A percentile compares a stretch with the other conserved stretches of the same genome.
Conservation (phyloP, 2,329 filamentous ascomycete species). For the Colletotrichum aenigma region DNA sequence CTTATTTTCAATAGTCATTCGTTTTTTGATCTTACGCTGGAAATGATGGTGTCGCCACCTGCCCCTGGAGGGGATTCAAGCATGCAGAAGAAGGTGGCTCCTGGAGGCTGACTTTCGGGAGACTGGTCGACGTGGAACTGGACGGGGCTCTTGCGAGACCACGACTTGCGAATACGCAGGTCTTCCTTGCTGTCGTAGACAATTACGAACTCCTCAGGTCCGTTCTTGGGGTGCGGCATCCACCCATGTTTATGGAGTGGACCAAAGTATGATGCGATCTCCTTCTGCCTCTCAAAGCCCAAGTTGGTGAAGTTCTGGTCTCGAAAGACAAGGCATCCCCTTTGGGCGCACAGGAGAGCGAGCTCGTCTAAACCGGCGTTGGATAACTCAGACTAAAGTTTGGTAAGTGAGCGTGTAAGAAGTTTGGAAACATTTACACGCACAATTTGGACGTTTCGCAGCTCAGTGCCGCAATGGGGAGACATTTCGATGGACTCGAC, state of each 20-base stretch:
- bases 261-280: neutral
- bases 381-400: neutral
- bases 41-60: neutral
- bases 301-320: neutral
- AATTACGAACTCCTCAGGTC: neutral
- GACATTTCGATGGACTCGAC: neutral
- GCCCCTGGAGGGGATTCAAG: neutral
- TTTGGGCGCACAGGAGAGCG: neutral
- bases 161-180: neutral
- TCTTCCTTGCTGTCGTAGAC: neutral
- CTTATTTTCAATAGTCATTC: neutral
- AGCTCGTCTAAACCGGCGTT: neutral
- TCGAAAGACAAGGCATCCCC: neutral
- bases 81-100: neutral
- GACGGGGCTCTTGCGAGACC: neutral
- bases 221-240: neutral
- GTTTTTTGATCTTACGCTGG: neutral
- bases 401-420: neutral
- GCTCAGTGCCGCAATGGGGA: neutral
- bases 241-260: neutral
- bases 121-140: neutral
- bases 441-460: neutral
- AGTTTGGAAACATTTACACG: neutral
- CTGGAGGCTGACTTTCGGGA: neutral
- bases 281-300: neutral